Percentiles rank a stretch among this genome's conserved stretches.
phyloP scores from a whole-genome alignment of 169 alveolate genomes.

The Cryptosporidium ryanae region DNA sequence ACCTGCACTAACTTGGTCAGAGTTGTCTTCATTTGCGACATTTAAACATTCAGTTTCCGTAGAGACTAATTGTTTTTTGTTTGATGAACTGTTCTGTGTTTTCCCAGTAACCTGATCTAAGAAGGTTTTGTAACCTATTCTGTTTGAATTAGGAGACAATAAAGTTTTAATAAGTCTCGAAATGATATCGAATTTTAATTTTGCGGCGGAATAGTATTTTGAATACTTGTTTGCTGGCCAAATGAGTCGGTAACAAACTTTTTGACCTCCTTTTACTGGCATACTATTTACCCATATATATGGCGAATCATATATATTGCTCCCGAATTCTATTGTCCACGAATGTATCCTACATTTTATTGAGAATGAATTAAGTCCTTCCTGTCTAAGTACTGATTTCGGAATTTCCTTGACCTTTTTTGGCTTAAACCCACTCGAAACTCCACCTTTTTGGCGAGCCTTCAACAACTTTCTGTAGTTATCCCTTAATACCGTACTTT shows the following conservation, averaged over 20 bases:
- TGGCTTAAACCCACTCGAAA: slow-evolving; percentile 19
- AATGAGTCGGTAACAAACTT: slow-evolving; percentile 25
- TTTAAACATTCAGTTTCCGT: slow-evolving; percentile 7
- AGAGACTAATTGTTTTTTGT: neutral
- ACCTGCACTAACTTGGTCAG: neutral
- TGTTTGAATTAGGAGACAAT: slow-evolving; percentile 46
- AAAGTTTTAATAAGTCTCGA: slow-evolving; percentile 55
- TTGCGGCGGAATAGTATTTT: slow-evolving; percentile 41
- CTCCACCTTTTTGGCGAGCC: slow-evolving; percentile 53
- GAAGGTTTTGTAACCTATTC: slow-evolving; percentile 48
- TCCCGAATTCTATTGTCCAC: slow-evolving; percentile 67
- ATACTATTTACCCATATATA: slow-evolving; percentile 65
- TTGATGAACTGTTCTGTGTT: slow-evolving; percentile 1
- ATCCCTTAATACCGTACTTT: slow-evolving; percentile 19
- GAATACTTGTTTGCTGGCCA: slow-evolving; percentile 64
- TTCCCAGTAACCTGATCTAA: slow-evolving; percentile 61
- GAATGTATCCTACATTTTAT: slow-evolving; percentile 37
- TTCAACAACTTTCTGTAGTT: slow-evolving; percentile 42
- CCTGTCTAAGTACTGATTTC: slow-evolving; percentile 28
- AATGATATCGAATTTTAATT: slow-evolving; percentile 43
- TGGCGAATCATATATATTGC: slow-evolving; percentile 45
- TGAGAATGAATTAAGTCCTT: slow-evolving; percentile 24
- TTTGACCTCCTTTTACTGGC: slow-evolving; percentile 7
- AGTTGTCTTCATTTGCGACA: neutral
- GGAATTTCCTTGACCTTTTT: slow-evolving; percentile 55